A percentile compares a stretch with the other conserved stretches of the same genome.
Conservation (phyloP, 2,329 filamentous ascomycete species). For the Teratosphaeria gauchensis region DNA sequence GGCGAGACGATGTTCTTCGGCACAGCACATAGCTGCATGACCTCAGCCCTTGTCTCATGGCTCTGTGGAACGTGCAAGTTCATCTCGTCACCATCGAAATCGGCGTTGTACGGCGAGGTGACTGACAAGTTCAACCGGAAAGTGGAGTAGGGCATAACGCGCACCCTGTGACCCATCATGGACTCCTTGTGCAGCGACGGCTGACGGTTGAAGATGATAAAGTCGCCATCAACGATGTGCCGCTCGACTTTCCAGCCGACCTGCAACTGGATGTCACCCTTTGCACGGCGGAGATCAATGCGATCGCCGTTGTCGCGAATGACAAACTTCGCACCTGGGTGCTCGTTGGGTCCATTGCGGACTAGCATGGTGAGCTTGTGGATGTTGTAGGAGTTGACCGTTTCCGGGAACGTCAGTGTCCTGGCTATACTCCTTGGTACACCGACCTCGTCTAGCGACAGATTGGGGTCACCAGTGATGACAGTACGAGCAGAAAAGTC, state of each 20-base stretch:
- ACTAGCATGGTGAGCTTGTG: slow-evolving; percentile 82
- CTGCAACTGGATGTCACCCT: slow-evolving; percentile 76
- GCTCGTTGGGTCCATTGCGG: slow-evolving; percentile 85
- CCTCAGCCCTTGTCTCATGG: slow-evolving; percentile 90
- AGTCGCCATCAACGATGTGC: slow-evolving; percentile 90
- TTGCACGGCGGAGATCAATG: slow-evolving; percentile 90
- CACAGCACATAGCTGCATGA: slow-evolving; percentile 93
- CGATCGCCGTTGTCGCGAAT: slow-evolving; percentile 87
- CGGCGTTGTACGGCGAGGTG: slow-evolving; percentile 97
- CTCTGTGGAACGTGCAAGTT: slow-evolving; percentile 98
- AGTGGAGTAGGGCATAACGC: slow-evolving; percentile 97
- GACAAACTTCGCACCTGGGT: slow-evolving; percentile 93
- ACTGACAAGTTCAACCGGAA: slow-evolving; percentile 96
- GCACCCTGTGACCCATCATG: slow-evolving; percentile 98
- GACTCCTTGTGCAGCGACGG: slow-evolving; percentile 98
- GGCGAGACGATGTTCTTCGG: slow-evolving; percentile 97
- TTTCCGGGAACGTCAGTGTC: slow-evolving; percentile 91
- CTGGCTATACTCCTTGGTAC: slow-evolving; percentile 88
- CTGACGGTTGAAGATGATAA: slow-evolving; percentile 99
- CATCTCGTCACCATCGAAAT: slow-evolving; percentile 99
- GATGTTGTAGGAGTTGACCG: slow-evolving; percentile 96
- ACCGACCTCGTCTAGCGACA: slow-evolving; percentile 94
- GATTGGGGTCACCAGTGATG: slow-evolving; percentile 95
- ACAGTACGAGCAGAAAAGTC: slow-evolving; percentile 99
- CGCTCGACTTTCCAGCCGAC: slow-evolving; percentile 99